Conservation (phyloP, 129 eudicot genomes). For the Flaveria trinervia region DNA sequence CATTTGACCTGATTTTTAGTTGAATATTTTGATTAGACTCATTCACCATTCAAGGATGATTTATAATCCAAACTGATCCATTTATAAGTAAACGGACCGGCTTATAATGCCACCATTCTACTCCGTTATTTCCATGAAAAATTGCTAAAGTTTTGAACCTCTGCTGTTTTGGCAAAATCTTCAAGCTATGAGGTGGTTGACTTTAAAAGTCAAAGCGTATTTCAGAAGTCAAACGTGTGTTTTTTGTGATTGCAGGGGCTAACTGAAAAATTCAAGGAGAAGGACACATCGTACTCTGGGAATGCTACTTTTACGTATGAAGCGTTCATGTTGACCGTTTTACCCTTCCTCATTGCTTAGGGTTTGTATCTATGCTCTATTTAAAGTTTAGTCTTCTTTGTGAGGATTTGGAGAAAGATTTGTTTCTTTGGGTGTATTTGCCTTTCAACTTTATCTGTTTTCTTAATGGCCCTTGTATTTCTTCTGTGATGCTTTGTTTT, state of each 20-base stretch:
- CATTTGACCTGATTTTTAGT: neutral
- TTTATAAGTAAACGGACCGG: neutral
- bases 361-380: neutral
- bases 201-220: neutral
- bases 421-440: neutral
- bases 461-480: slow-evolving; percentile 17
- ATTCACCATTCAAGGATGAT: neutral
- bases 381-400: too few species aligned
- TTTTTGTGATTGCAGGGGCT: slow-evolving; percentile 62
- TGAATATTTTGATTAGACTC: neutral
- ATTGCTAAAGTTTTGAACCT: neutral
- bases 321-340: slow-evolving; percentile 75
- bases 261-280: slow-evolving; percentile 92
- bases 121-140: neutral
- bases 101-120: neutral
- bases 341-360: slow-evolving; percentile 90
- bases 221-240: slow-evolving; percentile 1
- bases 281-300: slow-evolving; percentile 62
- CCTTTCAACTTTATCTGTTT: neutral
- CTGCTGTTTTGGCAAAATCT: neutral
- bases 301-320: slow-evolving; percentile 79
- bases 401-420: neutral
- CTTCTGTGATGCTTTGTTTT: slow-evolving; percentile 13
- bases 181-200: neutral
- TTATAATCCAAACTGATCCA: neutral